Base-by-base conservation (phyloP, 768 basidiomycete genomes). In the Pleurotus tuoliensis region DNA sequence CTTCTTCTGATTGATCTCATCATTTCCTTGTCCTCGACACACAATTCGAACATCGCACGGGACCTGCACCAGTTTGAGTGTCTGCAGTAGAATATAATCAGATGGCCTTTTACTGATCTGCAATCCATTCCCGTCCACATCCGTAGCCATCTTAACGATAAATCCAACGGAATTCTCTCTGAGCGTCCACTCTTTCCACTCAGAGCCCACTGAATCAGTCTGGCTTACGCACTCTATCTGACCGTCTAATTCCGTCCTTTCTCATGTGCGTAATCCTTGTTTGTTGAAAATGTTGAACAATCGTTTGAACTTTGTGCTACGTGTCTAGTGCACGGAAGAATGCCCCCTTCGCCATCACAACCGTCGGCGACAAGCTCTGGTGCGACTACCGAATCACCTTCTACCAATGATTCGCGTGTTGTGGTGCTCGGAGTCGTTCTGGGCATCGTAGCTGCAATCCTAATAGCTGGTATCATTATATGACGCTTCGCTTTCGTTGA, bases 401-500 rank as follows among this genome's bases (percentile, higher is more conserved):
- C 20, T 45, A 55, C 56, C 56, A 66, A 62, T 41, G 71, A 75
- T 64, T 59, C 60, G 41, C 67, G 70, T 7, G 60, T 69, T 18
- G 56, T 67, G 16, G 61, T 64, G 7, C 61, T 71, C 37, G 66
- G 70, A n/a, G 66, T 71, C 43, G 62, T 69, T 30, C 63, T 77
- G 13, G 62, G 62, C 20, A 58, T 70, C 11, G 52, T 71, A n/a
- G 72, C 64, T 20, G 59, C 64, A 24, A 40, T 71, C 16, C 58
- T 75, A 12, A 58, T 76, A n/a, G 59, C 58, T 12, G 67, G 64
- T 25, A 58, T 72, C 43, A 62, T 72, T 66, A 66, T 53, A 60
- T 71, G 48, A 74, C 71, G 16, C 53, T 75, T 27, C 70, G 70
- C 15, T 59, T 71, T 18, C 71, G 70, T 50, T 65, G 72, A 20